Evolutionary conservation across 2,329 filamentous ascomycete genomes (phyloP).

Genomic region (Sporothrix schenckii): DNA sequence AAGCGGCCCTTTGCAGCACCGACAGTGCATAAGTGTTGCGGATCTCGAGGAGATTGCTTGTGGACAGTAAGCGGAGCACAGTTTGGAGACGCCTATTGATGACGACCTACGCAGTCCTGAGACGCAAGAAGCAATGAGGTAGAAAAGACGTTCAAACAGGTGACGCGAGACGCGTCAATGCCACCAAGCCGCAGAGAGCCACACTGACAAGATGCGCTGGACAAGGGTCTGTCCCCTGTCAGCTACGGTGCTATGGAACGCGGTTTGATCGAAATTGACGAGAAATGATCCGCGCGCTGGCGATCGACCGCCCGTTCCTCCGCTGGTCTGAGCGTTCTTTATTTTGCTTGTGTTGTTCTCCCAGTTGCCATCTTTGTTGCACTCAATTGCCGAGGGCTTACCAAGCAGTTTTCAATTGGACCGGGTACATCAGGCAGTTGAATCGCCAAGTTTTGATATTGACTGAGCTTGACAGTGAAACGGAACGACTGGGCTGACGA

Average conservation of each 20-base stretch:
- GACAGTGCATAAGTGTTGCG: constrained; percentile 21
- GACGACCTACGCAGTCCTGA: too few relatives aligned
- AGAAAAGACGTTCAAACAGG: neutral
- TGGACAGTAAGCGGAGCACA: neutral
- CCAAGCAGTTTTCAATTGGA: constrained; percentile 12
- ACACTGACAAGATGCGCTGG: neutral
- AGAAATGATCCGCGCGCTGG: constrained; percentile 21
- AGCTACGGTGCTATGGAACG: constrained; percentile 19
- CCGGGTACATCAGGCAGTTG: neutral
- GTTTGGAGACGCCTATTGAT: too few relatives aligned
- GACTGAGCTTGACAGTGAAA: neutral
- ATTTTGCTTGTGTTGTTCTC: neutral
- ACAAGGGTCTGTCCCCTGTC: neutral
- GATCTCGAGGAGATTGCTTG: constrained; percentile 13
- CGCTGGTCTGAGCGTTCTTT: constrained; percentile 24
- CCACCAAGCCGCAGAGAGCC: neutral
- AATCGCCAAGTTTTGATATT: constrained; percentile 1
- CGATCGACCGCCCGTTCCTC: constrained; percentile 10
- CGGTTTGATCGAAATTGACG: constrained; percentile 19
- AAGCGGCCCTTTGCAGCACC: neutral
- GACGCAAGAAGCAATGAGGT: neutral
- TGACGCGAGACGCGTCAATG: constrained; percentile 23
- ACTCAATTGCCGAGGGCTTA: constrained; percentile 20
- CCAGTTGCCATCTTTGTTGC: neutral
- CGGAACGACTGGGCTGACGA: neutral